Percentiles rank a stretch among this genome's conserved stretches.
Conservation (phyloP, 768 basidiomycete genomes). For the Mycena rebaudengoi region DNA sequence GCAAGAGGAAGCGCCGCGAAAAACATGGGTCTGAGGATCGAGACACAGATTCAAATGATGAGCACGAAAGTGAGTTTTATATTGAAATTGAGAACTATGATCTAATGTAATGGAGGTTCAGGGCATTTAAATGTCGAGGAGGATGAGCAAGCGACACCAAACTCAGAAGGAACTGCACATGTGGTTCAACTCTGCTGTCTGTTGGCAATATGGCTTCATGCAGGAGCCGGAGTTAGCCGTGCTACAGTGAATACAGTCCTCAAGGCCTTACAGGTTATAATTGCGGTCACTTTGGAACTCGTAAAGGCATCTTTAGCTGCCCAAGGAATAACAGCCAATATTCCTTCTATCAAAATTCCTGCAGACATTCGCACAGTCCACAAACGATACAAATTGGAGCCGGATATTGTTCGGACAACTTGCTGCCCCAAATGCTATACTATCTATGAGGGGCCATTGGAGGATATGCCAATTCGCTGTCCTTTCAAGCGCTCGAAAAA, state of each 20-base stretch:
- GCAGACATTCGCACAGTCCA: slow-evolving; percentile 8
- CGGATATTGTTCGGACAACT: neutral
- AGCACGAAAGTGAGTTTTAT: too few relatives aligned
- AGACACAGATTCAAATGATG: too few relatives aligned
- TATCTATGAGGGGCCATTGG: neutral
- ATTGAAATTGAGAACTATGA: too few relatives aligned
- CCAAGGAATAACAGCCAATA: neutral
- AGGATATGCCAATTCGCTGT: neutral
- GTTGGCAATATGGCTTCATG: slow-evolving; percentile 17
- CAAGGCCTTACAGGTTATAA: slow-evolving; percentile 14
- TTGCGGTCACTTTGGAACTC: neutral
- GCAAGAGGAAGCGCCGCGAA: too few relatives aligned
- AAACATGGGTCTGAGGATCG: too few relatives aligned
- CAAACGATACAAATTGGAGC: neutral
- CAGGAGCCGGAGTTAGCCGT: neutral
- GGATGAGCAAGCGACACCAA: neutral
- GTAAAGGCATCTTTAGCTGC: neutral
- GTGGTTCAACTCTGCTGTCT: slow-evolving; percentile 8
- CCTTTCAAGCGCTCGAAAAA: neutral
- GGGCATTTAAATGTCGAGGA: too few relatives aligned
- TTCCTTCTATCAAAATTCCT: slow-evolving; percentile 5
- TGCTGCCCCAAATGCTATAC: slow-evolving; percentile 16
- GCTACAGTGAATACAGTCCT: slow-evolving; percentile 6
- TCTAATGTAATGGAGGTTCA: too few relatives aligned
- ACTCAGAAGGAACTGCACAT: too few relatives aligned